Conservation (phyloP, 495 filamentous ascomycete genomes). For the Thermochaetoides thermophila region DNA sequence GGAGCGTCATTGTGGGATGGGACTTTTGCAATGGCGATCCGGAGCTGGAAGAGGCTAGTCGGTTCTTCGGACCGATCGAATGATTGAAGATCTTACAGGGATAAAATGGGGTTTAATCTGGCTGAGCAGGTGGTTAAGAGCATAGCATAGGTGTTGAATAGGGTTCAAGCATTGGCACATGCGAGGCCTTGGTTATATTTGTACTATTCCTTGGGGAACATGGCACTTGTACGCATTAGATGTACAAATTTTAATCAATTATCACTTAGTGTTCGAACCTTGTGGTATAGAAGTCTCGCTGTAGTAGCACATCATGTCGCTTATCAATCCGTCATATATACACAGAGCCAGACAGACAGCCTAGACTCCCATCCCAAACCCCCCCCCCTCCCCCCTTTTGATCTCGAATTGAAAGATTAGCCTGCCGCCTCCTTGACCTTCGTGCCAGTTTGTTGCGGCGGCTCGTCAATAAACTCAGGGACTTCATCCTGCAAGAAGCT, state of each 20-base stretch:
- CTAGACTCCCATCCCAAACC: neutral
- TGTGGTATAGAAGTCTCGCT: too few species aligned
- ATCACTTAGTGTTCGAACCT: too few species aligned
- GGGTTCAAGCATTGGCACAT: too few species aligned
- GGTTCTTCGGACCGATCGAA: slow-evolving; percentile 54
- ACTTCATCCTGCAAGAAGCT: slow-evolving; percentile 73
- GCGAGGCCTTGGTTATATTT: too few species aligned
- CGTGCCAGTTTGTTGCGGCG: slow-evolving; percentile 42
- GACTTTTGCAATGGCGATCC: slow-evolving; percentile 88
- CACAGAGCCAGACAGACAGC: too few species aligned
- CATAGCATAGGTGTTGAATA: neutral
- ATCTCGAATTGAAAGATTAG: too few species aligned
- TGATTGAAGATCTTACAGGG: too few species aligned
- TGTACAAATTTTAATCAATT: too few species aligned
- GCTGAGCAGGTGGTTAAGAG: neutral
- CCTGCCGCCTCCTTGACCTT: slow-evolving; percentile 75
- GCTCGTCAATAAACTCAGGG: slow-evolving; percentile 80
- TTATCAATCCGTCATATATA: too few species aligned
- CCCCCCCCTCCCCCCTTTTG: neutral
- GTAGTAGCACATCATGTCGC: too few species aligned
- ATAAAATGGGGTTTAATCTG: neutral
- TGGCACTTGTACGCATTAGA: too few species aligned
- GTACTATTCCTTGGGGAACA: too few species aligned
- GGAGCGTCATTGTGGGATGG: slow-evolving; percentile 88
- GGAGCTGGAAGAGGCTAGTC: slow-evolving; percentile 64